Evolutionary conservation across 2,329 filamentous ascomycete species (phyloP), one percentile per base, ranked within the genome.

Genomic region (Botrytis tulipae): DNA sequence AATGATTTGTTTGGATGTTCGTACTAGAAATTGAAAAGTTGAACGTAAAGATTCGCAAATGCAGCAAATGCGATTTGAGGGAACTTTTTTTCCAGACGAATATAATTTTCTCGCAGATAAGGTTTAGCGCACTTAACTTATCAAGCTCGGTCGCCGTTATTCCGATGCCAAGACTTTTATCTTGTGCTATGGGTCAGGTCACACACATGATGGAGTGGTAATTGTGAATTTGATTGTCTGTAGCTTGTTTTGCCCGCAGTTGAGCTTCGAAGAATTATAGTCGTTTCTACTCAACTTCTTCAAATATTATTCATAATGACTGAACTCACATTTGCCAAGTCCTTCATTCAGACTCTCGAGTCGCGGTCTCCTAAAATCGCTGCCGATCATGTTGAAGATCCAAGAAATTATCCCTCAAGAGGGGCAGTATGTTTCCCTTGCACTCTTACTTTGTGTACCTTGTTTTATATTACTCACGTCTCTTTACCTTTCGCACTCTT

Each of bases 331-430:
- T 98, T 98, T 82, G 92, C 94, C 78, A 94, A 92, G 83, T 87
- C 89, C 46, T 98, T 97, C 83, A 90, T 99, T 78, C 86, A 90
- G 70, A 88, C 90, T 35, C 89, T 98, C 76, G 94, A 97, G 83
- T 88, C 90, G 75, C 90, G 91, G 68, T 92, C 94, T 12, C 83
- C 90, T 79, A 97, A 95, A 85, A 88, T 98, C 76, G 90, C 92
- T n/a, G 86, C 93, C 76, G 94, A 98, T 82, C 92, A 98, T 89
- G 91, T 97, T 82, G 93, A 95, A 83, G 93, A 98, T 81, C 90
- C 93, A 68, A 91, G 90, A 79, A 89, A 87, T 77, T 95, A 95
- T 81, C 92, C 93, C 37, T 85, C 92, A 40, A 90, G 92, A 75
- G 87, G 90, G 77, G 92, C 94, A 25, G 95, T 98, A 88, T 44